Base-by-base conservation (phyloP, 2,329 filamentous ascomycete species). In the Fusarium falciforme region DNA sequence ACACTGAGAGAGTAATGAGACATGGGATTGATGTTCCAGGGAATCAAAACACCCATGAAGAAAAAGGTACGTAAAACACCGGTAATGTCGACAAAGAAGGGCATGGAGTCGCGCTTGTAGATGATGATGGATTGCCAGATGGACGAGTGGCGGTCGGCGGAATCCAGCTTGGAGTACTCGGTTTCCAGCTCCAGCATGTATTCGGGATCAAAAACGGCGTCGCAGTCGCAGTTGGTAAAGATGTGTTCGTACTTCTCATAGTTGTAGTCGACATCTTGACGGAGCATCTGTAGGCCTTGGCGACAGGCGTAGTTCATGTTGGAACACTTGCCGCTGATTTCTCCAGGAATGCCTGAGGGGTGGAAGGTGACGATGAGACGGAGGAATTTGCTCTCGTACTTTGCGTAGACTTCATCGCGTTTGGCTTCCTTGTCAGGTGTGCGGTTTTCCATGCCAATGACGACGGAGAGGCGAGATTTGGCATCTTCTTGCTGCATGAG, bases 51-150 rank as follows among this genome's bases (percentile, higher is more conserved):
- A 12, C 75, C 75, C 74, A 77, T 77, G 29, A 77, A 77, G 72
- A 77, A 77, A 40, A 77, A 77, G 9, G 74, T 77, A 14, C 74
- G 66, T 54, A 77, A 61, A 58, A 77, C 71, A 14, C 75, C 75
- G 6, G 75, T 77, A 6, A 77, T 77, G 12, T 77, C 74, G 2
- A 77, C 75, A 61, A 77, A 77, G 66, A 77, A 77, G 2, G 75
- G 75, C 75, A 77, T 77, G 0, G 75, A 75, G 35, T 77, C 64
- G 27, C 74, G 70, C 59, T 74, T 77, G 64, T 77, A 77, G 42
- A 75, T 44, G 40, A 77, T 72, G 58, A 77, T 74, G 29, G 75
- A 77, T n/a, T 77, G 75, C 75, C 75, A 77, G 60, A 77, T 77
- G 31, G 74, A 77, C 1, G 74, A 76, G 54, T 77, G 74, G 1